These are phyloP conservation scores for Vaccinium myrtillus DNA, from an alignment of 148 eudicot species.

Conservation along the genomic window DNA sequence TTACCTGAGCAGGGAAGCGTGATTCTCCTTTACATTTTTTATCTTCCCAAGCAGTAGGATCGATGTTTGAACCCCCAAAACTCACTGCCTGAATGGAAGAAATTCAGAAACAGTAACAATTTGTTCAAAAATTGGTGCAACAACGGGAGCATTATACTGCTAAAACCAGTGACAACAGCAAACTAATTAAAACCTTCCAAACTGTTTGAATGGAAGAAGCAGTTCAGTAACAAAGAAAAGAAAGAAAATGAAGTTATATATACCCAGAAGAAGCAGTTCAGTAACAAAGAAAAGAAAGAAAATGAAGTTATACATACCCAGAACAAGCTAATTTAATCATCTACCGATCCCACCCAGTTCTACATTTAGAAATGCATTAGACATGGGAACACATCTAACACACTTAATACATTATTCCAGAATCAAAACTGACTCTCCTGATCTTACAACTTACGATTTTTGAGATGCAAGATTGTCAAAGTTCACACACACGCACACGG, in stretches of 20 bases:
- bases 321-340: background rate
- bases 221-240: background rate
- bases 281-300: background rate
- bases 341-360: too few species aligned
- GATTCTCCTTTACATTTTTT: conserved; percentile 99
- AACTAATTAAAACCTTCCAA: background rate
- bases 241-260: background rate
- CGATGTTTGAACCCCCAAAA: conserved; percentile 97
- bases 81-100: conserved; percentile 53
- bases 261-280: background rate
- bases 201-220: background rate
- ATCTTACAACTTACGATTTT: background rate
- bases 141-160: background rate
- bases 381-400: background rate
- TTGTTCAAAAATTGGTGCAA: background rate
- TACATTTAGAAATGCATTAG: background rate
- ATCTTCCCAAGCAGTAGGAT: conserved; percentile 99
- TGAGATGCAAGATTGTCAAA: background rate
- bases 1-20: conserved; percentile 99
- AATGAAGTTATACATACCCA: background rate
- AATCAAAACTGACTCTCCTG: background rate
- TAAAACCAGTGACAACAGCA: background rate
- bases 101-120: background rate
- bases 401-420: background rate
- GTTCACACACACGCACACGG: background rate